Evolutionary conservation across 73 alveolate genomes (phyloP), one percentile per base, ranked within the genome.

Genomic region (Paramecium sonneborni): DNA sequence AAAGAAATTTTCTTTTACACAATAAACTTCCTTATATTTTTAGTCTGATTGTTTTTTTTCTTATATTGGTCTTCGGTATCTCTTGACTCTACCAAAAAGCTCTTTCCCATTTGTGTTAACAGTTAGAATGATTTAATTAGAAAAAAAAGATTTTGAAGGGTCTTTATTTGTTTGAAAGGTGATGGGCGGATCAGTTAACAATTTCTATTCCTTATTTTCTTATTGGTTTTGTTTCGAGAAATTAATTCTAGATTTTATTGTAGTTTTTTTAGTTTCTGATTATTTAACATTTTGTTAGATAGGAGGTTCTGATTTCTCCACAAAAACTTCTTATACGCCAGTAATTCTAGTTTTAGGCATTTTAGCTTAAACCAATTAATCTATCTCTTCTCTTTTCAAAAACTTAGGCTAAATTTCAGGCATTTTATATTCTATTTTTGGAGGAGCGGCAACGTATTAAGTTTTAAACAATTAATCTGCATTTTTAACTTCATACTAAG

Each of bases 11-110:
- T 18, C 32, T 18, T 52, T 52, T 52, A 9, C 30, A 3, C 18
- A 23, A 52, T 52, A 52, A 52, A 52, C 1, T 2, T 52, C 68
- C 14, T 52, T 52, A n/a, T 52, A 52, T 52, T 52, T 52, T 52
- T 72, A 32, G 8, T 72, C 55, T 3, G n/a, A 3, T 38, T 72
- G 24, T 38, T 37, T 72, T 72, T 72, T 72, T 38, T 72, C 86
- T 72, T 35, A 35, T 34, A 72, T n/a, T 7, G 86, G 86, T 34
- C 57, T 72, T 34, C 86, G 30, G 20, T 12, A 72, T 35, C 62
- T 72, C 24, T 72, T 72, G 20, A 35, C 86, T 34, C 86, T 34
- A 9, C 86, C 86, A 72, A 72, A 72, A 35, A 72, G 67, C 12
- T 72, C 86, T 72, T 23, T 34, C 5, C 86, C 86, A 28, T 12